Conservation (phyloP, 345 rosid genomes). For the Combretum micranthum region DNA sequence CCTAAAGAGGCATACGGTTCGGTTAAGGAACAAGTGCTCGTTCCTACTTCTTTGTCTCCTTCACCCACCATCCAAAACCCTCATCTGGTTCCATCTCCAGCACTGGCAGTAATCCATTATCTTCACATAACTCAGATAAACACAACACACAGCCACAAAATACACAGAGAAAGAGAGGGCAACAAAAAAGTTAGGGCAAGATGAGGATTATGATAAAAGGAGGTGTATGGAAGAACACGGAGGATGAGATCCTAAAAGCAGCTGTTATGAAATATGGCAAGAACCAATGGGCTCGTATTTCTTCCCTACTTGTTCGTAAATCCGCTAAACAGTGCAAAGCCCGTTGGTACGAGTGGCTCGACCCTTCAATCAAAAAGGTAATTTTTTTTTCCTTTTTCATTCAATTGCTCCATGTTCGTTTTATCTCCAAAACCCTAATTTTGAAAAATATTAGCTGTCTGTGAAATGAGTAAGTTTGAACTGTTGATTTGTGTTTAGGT, state of each 20-base stretch:
- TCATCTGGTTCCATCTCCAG: too few species aligned
- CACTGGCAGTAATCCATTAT: too few species aligned
- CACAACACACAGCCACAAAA: too few species aligned
- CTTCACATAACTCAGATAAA: too few species aligned
- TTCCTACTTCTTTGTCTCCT: too few species aligned
- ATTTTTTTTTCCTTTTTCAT: neutral
- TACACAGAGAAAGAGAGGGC: neutral
- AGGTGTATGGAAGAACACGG: slow-evolving; percentile 99
- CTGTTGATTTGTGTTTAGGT: too few species aligned
- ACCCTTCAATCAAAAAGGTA: slow-evolving; percentile 98
- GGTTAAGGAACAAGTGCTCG: too few species aligned
- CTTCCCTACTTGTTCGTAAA: slow-evolving; percentile 94
- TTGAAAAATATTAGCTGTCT: neutral
- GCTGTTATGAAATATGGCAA: slow-evolving; percentile 99
- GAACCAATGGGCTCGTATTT: slow-evolving; percentile 98
- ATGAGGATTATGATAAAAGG: slow-evolving; percentile 99
- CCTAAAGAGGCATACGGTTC: too few species aligned
- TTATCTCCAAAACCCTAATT: neutral
- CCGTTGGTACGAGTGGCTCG: slow-evolving; percentile 99
- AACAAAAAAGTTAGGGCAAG: slow-evolving; percentile 21
- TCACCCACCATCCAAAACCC: too few species aligned
- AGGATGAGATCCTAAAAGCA: slow-evolving; percentile 98
- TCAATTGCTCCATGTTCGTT: neutral
- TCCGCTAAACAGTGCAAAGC: slow-evolving; percentile 99
- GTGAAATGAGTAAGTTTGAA: neutral